A percentile compares a stretch with the other conserved stretches of the same genome.
Conservation (phyloP, 2,329 filamentous ascomycete genomes). For the Ceratocystis harringtonii region DNA sequence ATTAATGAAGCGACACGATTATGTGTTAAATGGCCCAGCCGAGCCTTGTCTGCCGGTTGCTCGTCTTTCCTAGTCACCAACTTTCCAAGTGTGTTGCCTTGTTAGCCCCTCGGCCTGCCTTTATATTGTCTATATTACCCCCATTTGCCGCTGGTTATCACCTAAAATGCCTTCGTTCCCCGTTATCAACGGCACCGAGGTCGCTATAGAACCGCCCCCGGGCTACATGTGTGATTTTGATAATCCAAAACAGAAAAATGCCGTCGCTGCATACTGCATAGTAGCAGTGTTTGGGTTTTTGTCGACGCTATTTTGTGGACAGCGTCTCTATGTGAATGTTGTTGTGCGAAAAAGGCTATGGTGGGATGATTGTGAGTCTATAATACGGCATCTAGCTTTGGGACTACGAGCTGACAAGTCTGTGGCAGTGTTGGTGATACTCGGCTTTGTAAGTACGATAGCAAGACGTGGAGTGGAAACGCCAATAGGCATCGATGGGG, state of each 20-base stretch:
- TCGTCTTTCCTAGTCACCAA: not conserved
- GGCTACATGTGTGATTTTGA: not conserved
- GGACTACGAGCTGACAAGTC: not conserved
- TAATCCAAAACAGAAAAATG: not conserved
- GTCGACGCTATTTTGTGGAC: not conserved
- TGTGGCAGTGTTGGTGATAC: not conserved
- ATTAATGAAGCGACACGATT: not conserved
- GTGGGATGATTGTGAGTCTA: not conserved
- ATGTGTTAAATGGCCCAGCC: not conserved
- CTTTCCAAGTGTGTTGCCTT: not conserved
- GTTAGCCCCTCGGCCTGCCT: not conserved
- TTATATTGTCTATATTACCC: not conserved
- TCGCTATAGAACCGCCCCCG: not conserved
- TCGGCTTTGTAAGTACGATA: not conserved
- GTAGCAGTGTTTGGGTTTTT: not conserved
- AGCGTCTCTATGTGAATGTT: not conserved
- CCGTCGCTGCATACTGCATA: not conserved
- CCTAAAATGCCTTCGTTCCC: not conserved
- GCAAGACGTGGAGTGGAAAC: no score
- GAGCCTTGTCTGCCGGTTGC: not conserved
- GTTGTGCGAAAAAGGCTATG: not conserved
- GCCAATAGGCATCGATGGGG: not conserved
- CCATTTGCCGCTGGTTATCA: not conserved
- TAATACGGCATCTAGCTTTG: not conserved
- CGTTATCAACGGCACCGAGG: not conserved